These are phyloP conservation scores for Cicer bijugum DNA, from an alignment of 306 rosid genomes.

Conservation along the genomic window DNA sequence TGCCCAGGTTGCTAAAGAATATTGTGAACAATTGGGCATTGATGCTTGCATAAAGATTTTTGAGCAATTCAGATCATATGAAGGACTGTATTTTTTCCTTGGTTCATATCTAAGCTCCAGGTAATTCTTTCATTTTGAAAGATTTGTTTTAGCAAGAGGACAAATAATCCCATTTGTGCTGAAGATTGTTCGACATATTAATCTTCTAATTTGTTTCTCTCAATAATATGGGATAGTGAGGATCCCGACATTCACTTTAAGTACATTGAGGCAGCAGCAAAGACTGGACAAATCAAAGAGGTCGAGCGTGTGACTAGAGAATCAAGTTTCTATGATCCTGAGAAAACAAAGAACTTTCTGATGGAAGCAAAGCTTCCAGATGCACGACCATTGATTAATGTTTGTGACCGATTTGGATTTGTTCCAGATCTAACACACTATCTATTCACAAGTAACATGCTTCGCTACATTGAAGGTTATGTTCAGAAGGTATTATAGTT, in stretches of 20 bases:
- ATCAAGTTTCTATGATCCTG: conserved; percentile 94
- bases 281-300: conserved; percentile 98
- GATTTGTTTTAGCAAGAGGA: conserved; percentile 22
- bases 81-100: conserved; percentile 94
- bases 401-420: conserved; percentile 97
- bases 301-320: conserved; percentile 99
- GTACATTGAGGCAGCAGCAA: conserved; percentile 99
- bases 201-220: conserved; percentile 38
- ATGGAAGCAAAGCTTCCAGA: conserved; percentile 99
- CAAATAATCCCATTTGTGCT: conserved; percentile 18
- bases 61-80: conserved; percentile 98
- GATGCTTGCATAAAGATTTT: conserved; percentile 93
- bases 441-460: conserved; percentile 96
- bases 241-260: conserved; percentile 99
- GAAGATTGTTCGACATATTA: conserved; percentile 27
- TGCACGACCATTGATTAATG: conserved; percentile 96
- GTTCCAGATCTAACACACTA: conserved; percentile 99
- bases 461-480: conserved; percentile 97
- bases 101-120: conserved; percentile 98
- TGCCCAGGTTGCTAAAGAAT: conserved; percentile 94
- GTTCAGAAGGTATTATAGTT: conserved; percentile 85
- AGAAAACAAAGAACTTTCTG: conserved; percentile 93
- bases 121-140: conserved; percentile 50
- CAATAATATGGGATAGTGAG: conserved; percentile 77
- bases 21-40: conserved; percentile 92